These are phyloP conservation scores for Chlorophyllum brunneum DNA, from an alignment of 768 basidiomycete species.

Conservation along the genomic window DNA sequence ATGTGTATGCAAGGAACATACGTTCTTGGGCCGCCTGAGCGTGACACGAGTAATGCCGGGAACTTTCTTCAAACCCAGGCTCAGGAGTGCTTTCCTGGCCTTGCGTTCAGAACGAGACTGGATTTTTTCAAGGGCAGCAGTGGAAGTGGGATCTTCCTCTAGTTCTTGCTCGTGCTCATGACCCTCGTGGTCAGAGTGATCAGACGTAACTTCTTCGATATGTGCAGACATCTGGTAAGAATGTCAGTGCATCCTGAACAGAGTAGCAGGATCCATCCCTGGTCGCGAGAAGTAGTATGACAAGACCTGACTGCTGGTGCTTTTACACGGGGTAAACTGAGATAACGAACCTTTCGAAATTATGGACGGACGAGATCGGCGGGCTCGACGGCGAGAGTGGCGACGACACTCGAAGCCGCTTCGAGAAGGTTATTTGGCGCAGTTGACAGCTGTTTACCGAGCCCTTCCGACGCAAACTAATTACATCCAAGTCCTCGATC, in stretches of 20 bases:
- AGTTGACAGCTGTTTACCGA: slow-evolving; percentile 27
- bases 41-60: slow-evolving; percentile 93
- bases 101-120: slow-evolving; percentile 94
- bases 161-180: slow-evolving; percentile 52
- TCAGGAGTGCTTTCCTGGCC: slow-evolving; percentile 88
- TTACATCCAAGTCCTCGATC: slow-evolving; percentile 4
- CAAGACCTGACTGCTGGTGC: slow-evolving; percentile 1
- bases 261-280: slow-evolving; percentile 31
- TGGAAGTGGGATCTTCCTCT: slow-evolving; percentile 82
- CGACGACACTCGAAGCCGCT: neutral
- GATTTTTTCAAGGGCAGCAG: slow-evolving; percentile 86
- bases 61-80: slow-evolving; percentile 90
- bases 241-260: slow-evolving; percentile 26
- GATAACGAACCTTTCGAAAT: slow-evolving; percentile 14
- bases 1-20: slow-evolving; percentile 30
- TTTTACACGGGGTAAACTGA: slow-evolving; percentile 1
- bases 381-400: slow-evolving; percentile 32
- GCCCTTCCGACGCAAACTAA: slow-evolving; percentile 16
- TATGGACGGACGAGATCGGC: slow-evolving; percentile 28
- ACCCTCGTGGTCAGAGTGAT: slow-evolving; percentile 70
- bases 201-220: slow-evolving; percentile 80
- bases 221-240: slow-evolving; percentile 68
- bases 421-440: slow-evolving; percentile 22
- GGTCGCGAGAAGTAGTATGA: neutral
- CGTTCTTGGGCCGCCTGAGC: slow-evolving; percentile 91